Conservation (phyloP, 495 filamentous ascomycete genomes). For the Neurospora sp. region DNA sequence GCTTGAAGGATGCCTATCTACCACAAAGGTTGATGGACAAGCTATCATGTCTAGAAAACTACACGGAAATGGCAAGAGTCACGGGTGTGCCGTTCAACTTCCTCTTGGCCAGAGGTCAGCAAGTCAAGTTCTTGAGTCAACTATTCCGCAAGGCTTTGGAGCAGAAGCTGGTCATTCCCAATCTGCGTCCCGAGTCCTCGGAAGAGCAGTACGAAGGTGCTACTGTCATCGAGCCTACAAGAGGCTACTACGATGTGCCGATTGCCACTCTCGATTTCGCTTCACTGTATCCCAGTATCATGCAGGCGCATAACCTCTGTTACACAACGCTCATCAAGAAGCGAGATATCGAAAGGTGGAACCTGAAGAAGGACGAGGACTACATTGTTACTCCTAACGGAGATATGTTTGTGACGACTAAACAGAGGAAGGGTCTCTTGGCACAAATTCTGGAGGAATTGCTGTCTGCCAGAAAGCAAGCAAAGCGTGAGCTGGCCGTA, state of each 20-base stretch:
- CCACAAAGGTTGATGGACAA: constrained; percentile 96
- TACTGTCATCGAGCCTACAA: constrained; percentile 90
- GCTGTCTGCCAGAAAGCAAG: constrained; percentile 77
- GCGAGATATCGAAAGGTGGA: constrained; percentile 59
- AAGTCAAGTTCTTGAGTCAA: constrained; percentile 96
- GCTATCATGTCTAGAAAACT: constrained; percentile 92
- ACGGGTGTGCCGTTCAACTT: constrained; percentile 97
- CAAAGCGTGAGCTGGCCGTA: constrained; percentile 79
- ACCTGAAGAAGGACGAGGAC: constrained; percentile 74
- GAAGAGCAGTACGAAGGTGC: constrained; percentile 95
- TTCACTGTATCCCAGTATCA: constrained; percentile 96
- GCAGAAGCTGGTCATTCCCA: constrained; percentile 87
- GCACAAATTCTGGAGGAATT: constrained; percentile 94
- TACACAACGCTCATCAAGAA: constrained; percentile 93
- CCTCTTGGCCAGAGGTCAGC: constrained; percentile 83
- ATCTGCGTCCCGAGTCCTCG: constrained; percentile 50
- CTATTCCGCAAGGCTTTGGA: constrained; percentile 91
- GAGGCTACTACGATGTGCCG: constrained; percentile 87
- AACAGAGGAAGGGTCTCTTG: constrained; percentile 83
- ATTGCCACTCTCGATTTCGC: constrained; percentile 98
- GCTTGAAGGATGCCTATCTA: constrained; percentile 94
- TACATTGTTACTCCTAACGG: constrained; percentile 93
- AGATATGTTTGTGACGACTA: constrained; percentile 83
- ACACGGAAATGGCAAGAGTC: constrained; percentile 99
- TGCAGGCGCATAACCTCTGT: constrained; percentile 96